A percentile compares a stretch with the other conserved stretches of the same genome.
Conservation (phyloP, 208 protist genomes). For the Herpetomonas samuelpessoai region DNA sequence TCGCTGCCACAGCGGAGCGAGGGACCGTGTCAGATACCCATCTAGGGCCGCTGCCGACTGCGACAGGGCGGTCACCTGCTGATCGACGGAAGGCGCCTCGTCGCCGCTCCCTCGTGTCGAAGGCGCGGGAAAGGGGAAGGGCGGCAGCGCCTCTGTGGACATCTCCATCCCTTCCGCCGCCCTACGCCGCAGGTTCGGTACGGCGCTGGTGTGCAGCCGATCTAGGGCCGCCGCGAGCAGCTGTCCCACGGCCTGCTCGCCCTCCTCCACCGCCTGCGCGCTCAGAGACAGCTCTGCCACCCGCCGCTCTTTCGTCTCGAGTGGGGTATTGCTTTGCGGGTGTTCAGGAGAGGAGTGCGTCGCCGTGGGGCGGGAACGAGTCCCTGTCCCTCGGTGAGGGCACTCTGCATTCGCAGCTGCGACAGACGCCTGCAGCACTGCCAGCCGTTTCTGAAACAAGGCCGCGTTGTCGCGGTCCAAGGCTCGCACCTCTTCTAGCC, state of each 20-base stretch:
- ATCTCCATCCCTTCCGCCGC: not conserved
- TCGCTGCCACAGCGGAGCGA: not conserved
- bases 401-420: not conserved
- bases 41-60: not conserved
- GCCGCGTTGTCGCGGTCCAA: not conserved
- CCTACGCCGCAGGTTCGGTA: not conserved
- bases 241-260: not conserved
- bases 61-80: not conserved
- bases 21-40: not conserved
- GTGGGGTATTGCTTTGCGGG: too few species aligned
- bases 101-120: too few species aligned
- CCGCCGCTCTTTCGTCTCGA: too few species aligned
- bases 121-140: not conserved
- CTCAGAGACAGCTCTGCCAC: too few species aligned
- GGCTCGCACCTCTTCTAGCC: not conserved
- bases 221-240: not conserved
- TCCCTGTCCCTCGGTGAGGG: too few species aligned
- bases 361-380: too few species aligned
- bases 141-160: not conserved
- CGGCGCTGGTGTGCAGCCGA: not conserved
- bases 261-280: not conserved
- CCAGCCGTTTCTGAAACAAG: not conserved
- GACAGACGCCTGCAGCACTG: not conserved
- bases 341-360: too few species aligned
- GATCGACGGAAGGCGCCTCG: too few species aligned